Evolutionary conservation across 2,329 filamentous ascomycete genomes (phyloP), one percentile per base, ranked within the genome.

Genomic region (Aspergillus sp.): DNA sequence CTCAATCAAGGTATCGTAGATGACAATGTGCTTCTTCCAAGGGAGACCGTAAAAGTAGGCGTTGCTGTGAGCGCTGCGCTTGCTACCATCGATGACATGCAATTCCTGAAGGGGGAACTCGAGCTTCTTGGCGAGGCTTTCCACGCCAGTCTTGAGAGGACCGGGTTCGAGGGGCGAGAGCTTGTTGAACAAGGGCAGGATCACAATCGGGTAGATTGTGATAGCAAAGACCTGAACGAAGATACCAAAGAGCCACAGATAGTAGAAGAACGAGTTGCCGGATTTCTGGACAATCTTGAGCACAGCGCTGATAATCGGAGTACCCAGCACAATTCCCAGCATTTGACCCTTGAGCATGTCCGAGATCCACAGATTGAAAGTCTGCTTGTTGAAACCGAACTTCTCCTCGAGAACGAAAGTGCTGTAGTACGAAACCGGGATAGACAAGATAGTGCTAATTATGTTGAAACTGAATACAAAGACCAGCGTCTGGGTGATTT

Each of bases 21-120:
- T 94, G 61, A 98, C 93, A 74, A 98, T 98, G 75, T 97, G 94
- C 80, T 97, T 97, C 80, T 96, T 96, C 90, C 91, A 98, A 34
- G 93, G 93, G 44, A 98, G 80, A 48, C 93, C 93, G 59, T 94
- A 96, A 74, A 98, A 98, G 71, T 94, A 95, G 13, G 88, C 88
- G 62, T 95, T 95, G 71, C 85, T 90, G 71, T 95, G 88, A 26
- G 87, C 86, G 62, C 85, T 89, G 57, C 88, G 80, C 75, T 91
- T 91, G 73, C 86, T 90, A 39, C 88, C 89, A 64, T 95, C 88
- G 60, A 98, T 98, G 60, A 97, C 90, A 62, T 95, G 89, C 36
- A 98, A 79, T 63, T 97, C 90, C 50, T 86, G 83, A 28, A 98
- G 83, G 2, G 93, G 93, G 70, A 98, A 98, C 50, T 91, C 82